These are phyloP conservation scores for Calonectria pseudoturangicola DNA, from an alignment of 2,329 filamentous ascomycete species.

Conservation along the genomic window DNA sequence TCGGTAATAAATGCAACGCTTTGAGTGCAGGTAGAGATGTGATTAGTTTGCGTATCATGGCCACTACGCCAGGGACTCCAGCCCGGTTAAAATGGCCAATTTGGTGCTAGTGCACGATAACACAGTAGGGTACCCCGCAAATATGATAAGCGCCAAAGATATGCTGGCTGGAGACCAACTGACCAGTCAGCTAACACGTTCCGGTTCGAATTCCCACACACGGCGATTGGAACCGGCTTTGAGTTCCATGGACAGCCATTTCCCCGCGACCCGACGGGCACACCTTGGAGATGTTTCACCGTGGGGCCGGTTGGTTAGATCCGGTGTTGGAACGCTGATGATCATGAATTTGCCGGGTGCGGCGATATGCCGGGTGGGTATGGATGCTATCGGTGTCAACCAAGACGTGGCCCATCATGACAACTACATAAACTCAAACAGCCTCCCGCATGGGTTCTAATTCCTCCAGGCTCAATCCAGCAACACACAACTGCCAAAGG, in stretches of 20 bases:
- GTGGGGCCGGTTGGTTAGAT: conserved; percentile 28
- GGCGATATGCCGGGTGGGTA: neutral
- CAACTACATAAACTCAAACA: conserved; percentile 33
- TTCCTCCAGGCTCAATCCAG: conserved; percentile 20
- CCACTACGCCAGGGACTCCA: neutral
- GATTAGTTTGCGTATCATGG: conserved; percentile 27
- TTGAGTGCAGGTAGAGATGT: neutral
- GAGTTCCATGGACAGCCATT: conserved; percentile 3
- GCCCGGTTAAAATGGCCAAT: conserved; percentile 30
- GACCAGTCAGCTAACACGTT: conserved; percentile 36
- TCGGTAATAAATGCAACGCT: conserved; percentile 30
- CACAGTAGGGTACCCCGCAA: conserved; percentile 35
- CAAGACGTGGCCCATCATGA: conserved; percentile 27
- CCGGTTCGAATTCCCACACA: conserved; percentile 40
- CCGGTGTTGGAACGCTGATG: conserved; percentile 12
- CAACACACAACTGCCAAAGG: conserved; percentile 23
- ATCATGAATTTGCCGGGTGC: conserved; percentile 30
- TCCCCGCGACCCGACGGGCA: conserved; percentile 31
- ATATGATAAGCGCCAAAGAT: conserved; percentile 34
- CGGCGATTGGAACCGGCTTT: conserved; percentile 33
- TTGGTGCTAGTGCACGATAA: conserved; percentile 33
- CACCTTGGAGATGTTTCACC: conserved; percentile 1
- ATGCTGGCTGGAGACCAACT: conserved; percentile 20
- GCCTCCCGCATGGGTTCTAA: conserved; percentile 9
- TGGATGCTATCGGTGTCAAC: conserved; percentile 18